Conservation (phyloP, 2,329 filamentous ascomycete species). For the Alternaria postmessia region DNA sequence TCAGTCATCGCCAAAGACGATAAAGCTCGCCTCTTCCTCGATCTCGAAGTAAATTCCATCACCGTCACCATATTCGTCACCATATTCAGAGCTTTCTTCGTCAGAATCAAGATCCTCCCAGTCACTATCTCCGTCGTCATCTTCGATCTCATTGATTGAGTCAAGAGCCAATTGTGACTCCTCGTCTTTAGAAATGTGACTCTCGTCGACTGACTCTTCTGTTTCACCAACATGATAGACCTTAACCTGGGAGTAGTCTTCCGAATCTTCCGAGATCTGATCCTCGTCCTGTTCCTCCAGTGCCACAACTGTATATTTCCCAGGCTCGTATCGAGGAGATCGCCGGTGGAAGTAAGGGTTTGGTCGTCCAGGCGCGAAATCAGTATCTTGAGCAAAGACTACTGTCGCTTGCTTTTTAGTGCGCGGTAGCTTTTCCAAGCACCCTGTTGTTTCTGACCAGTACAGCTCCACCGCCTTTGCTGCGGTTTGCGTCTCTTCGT, state of each 20-base stretch:
- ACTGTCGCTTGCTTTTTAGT: constrained; percentile 22
- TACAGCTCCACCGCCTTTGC: constrained; percentile 35
- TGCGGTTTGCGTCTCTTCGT: constrained; percentile 33
- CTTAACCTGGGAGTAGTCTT: constrained; percentile 25
- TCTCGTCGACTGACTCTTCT: constrained; percentile 1
- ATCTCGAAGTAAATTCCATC: constrained; percentile 23
- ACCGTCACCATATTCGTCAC: constrained; percentile 26
- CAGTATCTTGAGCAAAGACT: constrained; percentile 31
- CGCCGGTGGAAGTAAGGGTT: constrained; percentile 35
- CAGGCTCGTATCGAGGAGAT: constrained; percentile 42
- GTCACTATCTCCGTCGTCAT: constrained; percentile 31
- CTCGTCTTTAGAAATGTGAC: not conserved
- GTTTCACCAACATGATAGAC: constrained; percentile 3
- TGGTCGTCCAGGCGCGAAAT: constrained; percentile 31
- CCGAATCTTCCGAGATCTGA: constrained; percentile 28
- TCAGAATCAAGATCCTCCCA: constrained; percentile 32
- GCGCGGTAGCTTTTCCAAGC: constrained; percentile 3
- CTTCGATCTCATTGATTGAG: constrained; percentile 12
- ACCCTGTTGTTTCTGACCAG: constrained; percentile 29
- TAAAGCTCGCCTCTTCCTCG: constrained; percentile 30
- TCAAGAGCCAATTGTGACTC: constrained; percentile 7
- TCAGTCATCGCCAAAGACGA: constrained; percentile 36
- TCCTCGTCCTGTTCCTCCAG: constrained; percentile 19
- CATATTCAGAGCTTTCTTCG: constrained; percentile 10
- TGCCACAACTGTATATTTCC: constrained; percentile 28